phyloP scores from a whole-genome alignment of 805 yeast genomes.

The Metschnikowia hibisci region DNA sequence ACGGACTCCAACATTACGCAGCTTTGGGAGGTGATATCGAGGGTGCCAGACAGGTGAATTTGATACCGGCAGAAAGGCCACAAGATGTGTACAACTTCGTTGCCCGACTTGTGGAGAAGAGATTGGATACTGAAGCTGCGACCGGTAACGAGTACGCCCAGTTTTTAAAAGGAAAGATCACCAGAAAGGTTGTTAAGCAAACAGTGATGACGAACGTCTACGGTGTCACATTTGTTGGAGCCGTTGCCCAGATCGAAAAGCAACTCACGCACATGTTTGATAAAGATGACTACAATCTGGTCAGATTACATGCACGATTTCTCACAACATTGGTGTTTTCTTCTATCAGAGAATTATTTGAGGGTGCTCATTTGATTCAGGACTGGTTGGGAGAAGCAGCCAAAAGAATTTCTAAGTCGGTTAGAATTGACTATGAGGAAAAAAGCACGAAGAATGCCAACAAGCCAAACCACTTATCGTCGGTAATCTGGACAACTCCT shows the following conservation, averaged over 20 bases:
- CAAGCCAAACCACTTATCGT: conserved; percentile 66
- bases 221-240: conserved; percentile 94
- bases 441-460: conserved; percentile 28
- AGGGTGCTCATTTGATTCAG: conserved; percentile 91
- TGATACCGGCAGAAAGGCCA: conserved; percentile 67
- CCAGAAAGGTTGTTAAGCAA: conserved; percentile 89
- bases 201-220: conserved; percentile 98
- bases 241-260: conserved; percentile 79
- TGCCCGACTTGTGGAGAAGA: conserved; percentile 55
- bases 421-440: conserved; percentile 60
- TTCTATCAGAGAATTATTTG: conserved; percentile 79
- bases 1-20: conserved; percentile 83
- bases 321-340: conserved; percentile 75
- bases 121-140: conserved; percentile 51
- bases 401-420: conserved; percentile 69
- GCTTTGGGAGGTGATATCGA: conserved; percentile 82
- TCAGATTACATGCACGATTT: conserved; percentile 42
- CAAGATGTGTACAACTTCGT: conserved; percentile 75
- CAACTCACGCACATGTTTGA: conserved; percentile 62
- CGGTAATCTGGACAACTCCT: conserved; percentile 98
- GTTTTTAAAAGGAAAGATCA: conserved; percentile 57
- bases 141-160: conserved; percentile 52
- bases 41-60: conserved; percentile 78
- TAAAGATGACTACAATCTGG: conserved; percentile 34
- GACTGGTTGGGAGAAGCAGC: conserved; percentile 95